Evolutionary conservation across 768 basidiomycete species (phyloP).

Genomic region (Boletus reticulatus): DNA sequence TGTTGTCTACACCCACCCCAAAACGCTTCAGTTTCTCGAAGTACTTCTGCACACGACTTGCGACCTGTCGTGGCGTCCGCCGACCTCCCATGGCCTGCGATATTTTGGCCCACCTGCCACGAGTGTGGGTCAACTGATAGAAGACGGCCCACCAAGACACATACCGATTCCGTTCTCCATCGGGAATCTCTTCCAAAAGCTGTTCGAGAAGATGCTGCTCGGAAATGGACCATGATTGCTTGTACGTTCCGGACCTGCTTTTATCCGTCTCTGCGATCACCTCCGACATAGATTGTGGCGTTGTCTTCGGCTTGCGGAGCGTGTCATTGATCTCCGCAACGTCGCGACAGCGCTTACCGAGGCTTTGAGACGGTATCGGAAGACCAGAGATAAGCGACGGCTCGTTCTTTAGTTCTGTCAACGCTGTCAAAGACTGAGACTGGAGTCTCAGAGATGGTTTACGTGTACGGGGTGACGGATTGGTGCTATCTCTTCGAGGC

Average conservation of each 20-base stretch:
- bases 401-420: constrained; percentile 9
- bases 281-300: constrained; percentile 12
- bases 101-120: constrained; percentile 71
- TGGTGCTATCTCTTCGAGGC: constrained; percentile 5
- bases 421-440: constrained; percentile 11
- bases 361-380: constrained; percentile 15
- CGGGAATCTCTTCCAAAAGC: constrained; percentile 72
- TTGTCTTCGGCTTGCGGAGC: constrained; percentile 14
- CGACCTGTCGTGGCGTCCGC: constrained; percentile 81
- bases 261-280: constrained; percentile 26
- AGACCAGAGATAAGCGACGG: constrained; percentile 2
- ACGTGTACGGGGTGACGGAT: constrained; percentile 23
- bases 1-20: constrained; percentile 47
- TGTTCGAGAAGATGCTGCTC: constrained; percentile 79
- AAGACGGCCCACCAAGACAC: constrained; percentile 15
- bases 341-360: constrained; percentile 30
- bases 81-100: constrained; percentile 77
- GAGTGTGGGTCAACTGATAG: constrained; percentile 8
- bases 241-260: constrained; percentile 61
- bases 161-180: constrained; percentile 72
- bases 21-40: constrained; percentile 80
- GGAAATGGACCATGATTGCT: constrained; percentile 71
- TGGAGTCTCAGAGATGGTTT: constrained; percentile 34
- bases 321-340: constrained; percentile 15
- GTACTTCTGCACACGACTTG: constrained; percentile 86